Percentiles rank a stretch among this genome's conserved stretches.
Evolutionary conservation across 495 filamentous ascomycete species (phyloP).

Genomic region (Symbiotaphrina buchneri): DNA sequence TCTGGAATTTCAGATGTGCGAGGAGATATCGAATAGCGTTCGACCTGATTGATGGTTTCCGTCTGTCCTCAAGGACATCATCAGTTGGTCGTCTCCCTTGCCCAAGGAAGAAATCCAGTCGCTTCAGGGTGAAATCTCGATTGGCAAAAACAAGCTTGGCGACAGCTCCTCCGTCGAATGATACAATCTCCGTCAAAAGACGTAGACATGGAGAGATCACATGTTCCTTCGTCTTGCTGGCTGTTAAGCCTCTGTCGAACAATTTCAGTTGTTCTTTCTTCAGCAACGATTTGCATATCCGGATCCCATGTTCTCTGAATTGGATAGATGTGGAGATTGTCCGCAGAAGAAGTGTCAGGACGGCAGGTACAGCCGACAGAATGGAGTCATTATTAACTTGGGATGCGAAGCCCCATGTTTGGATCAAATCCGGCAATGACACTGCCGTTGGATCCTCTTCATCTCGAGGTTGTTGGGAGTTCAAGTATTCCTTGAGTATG

Average conservation of each 20-base stretch:
- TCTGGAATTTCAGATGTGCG: constrained; percentile 45
- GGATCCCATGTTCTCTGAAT: constrained; percentile 42
- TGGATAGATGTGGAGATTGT: constrained; percentile 47
- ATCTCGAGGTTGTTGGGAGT: constrained; percentile 33
- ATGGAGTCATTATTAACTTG: constrained; percentile 51
- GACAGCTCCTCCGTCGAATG: constrained; percentile 59
- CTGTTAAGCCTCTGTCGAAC: constrained; percentile 45
- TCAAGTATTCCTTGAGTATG: constrained; percentile 53
- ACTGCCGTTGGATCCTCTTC: constrained; percentile 27
- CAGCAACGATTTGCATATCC: constrained; percentile 49
- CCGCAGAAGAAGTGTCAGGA: constrained; percentile 54
- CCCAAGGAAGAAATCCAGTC: constrained; percentile 37
- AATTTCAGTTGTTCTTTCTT: constrained; percentile 50
- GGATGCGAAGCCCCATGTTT: constrained; percentile 55
- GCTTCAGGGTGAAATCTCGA: constrained; percentile 49
- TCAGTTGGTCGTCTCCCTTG: constrained; percentile 22
- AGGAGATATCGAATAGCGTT: constrained; percentile 59
- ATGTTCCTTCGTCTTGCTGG: constrained; percentile 55
- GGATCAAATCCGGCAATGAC: constrained; percentile 51
- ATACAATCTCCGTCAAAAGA: constrained; percentile 54
- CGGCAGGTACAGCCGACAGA: constrained; percentile 48
- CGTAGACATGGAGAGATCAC: constrained; percentile 66
- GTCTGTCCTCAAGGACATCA: constrained; percentile 25
- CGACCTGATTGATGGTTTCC: constrained; percentile 47
- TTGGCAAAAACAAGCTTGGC: constrained; percentile 46